phyloP scores from a whole-genome alignment of 2,329 filamentous ascomycete genomes.

The Talaromyces amestolkiae region DNA sequence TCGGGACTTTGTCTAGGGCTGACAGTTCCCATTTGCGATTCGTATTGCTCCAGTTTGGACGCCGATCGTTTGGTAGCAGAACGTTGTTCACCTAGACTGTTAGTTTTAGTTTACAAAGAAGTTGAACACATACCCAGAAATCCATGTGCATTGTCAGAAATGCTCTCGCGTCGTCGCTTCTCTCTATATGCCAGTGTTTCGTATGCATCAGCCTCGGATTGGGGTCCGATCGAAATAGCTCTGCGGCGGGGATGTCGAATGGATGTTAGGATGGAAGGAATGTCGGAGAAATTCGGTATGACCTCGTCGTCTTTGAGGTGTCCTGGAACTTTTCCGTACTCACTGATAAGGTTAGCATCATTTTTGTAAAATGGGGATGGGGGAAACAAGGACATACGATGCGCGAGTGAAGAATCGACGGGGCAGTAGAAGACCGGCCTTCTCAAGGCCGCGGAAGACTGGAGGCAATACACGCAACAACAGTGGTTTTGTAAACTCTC shows the following conservation, averaged over 20 bases:
- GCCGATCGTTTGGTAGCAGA: slow-evolving; percentile 43
- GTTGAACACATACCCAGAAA: slow-evolving; percentile 13
- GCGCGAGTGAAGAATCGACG: slow-evolving; percentile 88
- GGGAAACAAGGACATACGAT: slow-evolving; percentile 51
- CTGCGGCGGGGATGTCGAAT: slow-evolving; percentile 76
- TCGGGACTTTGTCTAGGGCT: slow-evolving; percentile 40
- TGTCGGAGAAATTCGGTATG: slow-evolving; percentile 82
- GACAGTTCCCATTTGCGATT: slow-evolving; percentile 71
- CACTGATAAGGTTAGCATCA: slow-evolving; percentile 44
- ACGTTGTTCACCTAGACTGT: not conserved
- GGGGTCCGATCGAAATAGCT: slow-evolving; percentile 85
- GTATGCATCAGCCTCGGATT: slow-evolving; percentile 94
- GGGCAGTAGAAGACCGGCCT: slow-evolving; percentile 73
- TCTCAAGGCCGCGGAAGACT: slow-evolving; percentile 81
- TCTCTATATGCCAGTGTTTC: slow-evolving; percentile 92
- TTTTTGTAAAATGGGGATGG: not conserved
- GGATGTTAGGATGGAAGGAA: slow-evolving; percentile 76
- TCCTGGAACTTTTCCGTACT: slow-evolving; percentile 76
- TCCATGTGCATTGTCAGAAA: slow-evolving; percentile 38
- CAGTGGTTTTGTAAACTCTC: slow-evolving; percentile 81
- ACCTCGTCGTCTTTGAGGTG: slow-evolving; percentile 79
- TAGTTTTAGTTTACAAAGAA: not conserved
- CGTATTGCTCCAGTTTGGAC: slow-evolving; percentile 61
- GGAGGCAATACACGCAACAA: slow-evolving; percentile 77
- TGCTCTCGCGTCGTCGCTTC: slow-evolving; percentile 61